phyloP scores from a whole-genome alignment of 192 early-diverging fungal species.

The Jimgerdemannia flammicorona region DNA sequence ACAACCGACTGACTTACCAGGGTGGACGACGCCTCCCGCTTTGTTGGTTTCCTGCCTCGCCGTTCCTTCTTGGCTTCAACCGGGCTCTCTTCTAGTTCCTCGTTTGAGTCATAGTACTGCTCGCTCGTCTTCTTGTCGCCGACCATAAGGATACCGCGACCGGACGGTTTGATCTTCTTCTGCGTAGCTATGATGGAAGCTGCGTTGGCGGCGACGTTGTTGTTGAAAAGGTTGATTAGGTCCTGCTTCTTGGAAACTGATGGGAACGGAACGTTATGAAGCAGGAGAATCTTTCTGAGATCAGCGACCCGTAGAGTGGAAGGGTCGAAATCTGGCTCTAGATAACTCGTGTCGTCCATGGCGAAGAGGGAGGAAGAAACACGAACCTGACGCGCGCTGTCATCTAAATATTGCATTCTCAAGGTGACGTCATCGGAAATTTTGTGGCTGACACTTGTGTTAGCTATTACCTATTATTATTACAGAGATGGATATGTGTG shows the following conservation, averaged over 20 bases:
- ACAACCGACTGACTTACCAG: not conserved
- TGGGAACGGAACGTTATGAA: constrained; percentile 10
- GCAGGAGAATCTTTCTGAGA: constrained; percentile 9
- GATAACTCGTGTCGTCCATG: not conserved
- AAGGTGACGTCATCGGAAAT: not conserved
- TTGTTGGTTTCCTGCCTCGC: constrained; percentile 1
- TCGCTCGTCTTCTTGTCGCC: constrained; percentile 9
- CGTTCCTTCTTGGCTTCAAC: constrained; percentile 9
- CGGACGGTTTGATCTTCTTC: constrained; percentile 6
- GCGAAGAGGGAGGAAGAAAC: not conserved
- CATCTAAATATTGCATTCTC: not conserved
- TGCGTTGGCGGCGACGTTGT: constrained; percentile 4
- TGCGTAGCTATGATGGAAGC: constrained; percentile 2
- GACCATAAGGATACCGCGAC: constrained; percentile 5
- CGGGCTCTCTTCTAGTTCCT: not conserved
- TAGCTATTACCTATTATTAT: too few relatives aligned
- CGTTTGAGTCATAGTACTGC: not conserved
- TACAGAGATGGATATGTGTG: too few relatives aligned
- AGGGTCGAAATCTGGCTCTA: constrained; percentile 8
- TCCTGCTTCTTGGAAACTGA: constrained; percentile 8
- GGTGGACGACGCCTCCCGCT: not conserved
- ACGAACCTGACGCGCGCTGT: not conserved
- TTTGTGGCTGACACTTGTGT: too few relatives aligned
- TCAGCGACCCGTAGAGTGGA: constrained; percentile 3
- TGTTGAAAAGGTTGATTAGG: constrained; percentile 4